phyloP scores from a whole-genome alignment of 2,329 filamentous ascomycete species.

The Teratosphaeria zuluensis region DNA sequence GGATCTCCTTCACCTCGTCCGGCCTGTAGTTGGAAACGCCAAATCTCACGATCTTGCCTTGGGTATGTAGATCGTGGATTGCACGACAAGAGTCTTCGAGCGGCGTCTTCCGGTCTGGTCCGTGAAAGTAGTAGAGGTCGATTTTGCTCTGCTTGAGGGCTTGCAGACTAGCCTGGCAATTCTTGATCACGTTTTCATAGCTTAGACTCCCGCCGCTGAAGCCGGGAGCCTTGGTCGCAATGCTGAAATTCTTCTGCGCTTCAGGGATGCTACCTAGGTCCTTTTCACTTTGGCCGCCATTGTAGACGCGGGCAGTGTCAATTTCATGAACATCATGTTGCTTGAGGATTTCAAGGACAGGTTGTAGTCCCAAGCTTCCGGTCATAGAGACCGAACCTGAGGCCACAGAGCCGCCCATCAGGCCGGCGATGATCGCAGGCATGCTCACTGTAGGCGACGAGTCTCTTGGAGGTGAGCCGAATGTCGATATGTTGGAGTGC shows the following conservation, averaged over 20 bases:
- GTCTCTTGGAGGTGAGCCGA: background rate
- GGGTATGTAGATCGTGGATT: constrained; percentile 32
- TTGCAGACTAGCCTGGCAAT: constrained; percentile 16
- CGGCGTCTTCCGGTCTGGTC: constrained; percentile 35
- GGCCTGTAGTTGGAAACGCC: constrained; percentile 40
- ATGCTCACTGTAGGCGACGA: constrained; percentile 4
- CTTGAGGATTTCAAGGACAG: constrained; percentile 24
- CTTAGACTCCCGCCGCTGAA: constrained; percentile 16
- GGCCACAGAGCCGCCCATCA: constrained; percentile 19
- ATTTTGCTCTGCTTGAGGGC: constrained; percentile 21
- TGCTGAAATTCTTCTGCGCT: constrained; percentile 12
- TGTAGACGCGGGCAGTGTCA: constrained; percentile 32
- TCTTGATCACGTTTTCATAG: constrained; percentile 17
- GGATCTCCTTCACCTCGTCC: constrained; percentile 35
- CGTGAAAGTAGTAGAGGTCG: constrained; percentile 36
- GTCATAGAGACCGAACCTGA: constrained; percentile 15
- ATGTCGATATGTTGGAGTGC: background rate
- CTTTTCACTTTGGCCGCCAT: constrained; percentile 29
- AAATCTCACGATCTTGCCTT: constrained; percentile 38
- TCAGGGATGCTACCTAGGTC: constrained; percentile 30
- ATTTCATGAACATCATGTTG: constrained; percentile 25
- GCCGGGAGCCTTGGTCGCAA: constrained; percentile 22
- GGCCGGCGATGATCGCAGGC: constrained; percentile 20
- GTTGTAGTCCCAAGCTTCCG: constrained; percentile 10
- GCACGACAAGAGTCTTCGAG: constrained; percentile 34